Evolutionary conservation across 2,329 filamentous ascomycete genomes (phyloP).

Genomic region (Pseudogymnoascus pannorum): DNA sequence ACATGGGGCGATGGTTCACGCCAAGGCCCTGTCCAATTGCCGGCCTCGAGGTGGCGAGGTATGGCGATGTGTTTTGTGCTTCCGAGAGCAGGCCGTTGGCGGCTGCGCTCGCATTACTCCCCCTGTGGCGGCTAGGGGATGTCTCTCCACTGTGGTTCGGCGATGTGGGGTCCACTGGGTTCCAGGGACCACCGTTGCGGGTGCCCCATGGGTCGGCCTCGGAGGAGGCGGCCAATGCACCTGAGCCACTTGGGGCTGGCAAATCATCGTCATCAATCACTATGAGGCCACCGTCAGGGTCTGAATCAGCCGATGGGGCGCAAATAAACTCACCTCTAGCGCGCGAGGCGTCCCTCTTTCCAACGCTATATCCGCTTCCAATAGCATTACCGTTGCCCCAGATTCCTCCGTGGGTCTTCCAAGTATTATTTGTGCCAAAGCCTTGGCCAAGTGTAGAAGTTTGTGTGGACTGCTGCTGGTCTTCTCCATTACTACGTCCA

Average conservation of each 20-base stretch:
- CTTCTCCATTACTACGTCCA: constrained; percentile 25
- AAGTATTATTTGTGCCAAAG: constrained; percentile 33
- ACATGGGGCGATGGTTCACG: constrained; percentile 31
- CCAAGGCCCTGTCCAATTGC: constrained; percentile 37
- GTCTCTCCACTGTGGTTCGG: constrained; percentile 40
- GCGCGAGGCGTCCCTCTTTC: constrained; percentile 37
- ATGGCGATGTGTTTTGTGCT: constrained; percentile 36
- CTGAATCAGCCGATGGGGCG: constrained; percentile 10
- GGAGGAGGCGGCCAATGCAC: constrained; percentile 60
- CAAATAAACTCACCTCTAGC: constrained; percentile 40
- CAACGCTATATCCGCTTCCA: constrained; percentile 38
- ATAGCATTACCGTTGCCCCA: constrained; percentile 42
- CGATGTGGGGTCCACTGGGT: constrained; percentile 39
- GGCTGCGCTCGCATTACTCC: constrained; percentile 35
- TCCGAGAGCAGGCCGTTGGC: constrained; percentile 32
- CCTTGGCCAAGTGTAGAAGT: constrained; percentile 33
- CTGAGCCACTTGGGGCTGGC: constrained; percentile 58
- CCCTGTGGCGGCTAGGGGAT: constrained; percentile 51
- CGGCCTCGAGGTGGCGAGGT: constrained; percentile 40
- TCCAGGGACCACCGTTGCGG: constrained; percentile 51
- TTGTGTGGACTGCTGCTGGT: constrained; percentile 30
- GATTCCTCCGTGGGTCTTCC: constrained; percentile 37
- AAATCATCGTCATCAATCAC: constrained; percentile 35
- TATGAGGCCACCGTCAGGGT: constrained; percentile 23
- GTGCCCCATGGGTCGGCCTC: constrained; percentile 58